Evolutionary conservation across 768 basidiomycete species (phyloP).

Genomic region (Trametes punicea): DNA sequence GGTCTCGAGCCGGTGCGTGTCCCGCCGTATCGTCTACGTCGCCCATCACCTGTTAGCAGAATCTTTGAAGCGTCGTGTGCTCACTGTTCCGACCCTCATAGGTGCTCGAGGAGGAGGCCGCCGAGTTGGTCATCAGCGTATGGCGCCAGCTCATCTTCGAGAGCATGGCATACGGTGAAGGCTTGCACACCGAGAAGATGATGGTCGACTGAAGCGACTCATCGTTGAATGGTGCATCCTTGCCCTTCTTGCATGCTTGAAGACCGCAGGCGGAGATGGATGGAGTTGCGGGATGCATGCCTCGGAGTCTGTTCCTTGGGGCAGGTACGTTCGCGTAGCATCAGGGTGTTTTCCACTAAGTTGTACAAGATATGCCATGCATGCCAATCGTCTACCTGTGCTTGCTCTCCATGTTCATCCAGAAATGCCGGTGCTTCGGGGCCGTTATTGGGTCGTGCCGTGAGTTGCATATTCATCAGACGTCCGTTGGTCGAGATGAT

Average conservation of each 20-base stretch:
- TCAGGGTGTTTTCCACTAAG: slow-evolving; percentile 25
- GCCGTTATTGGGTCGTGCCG: slow-evolving; percentile 4
- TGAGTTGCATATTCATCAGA: slow-evolving; percentile 23
- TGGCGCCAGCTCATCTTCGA: slow-evolving; percentile 96
- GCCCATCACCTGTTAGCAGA: neutral
- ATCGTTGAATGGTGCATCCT: neutral
- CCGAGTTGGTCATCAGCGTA: slow-evolving; percentile 68
- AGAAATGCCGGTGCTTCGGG: too few species aligned
- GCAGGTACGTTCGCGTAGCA: slow-evolving; percentile 32
- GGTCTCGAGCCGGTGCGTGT: slow-evolving; percentile 84
- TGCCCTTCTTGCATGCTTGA: neutral
- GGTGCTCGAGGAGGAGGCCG: slow-evolving; percentile 93
- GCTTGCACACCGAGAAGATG: slow-evolving; percentile 82
- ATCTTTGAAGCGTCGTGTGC: neutral
- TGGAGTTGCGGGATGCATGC: neutral
- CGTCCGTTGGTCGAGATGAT: slow-evolving; percentile 13
- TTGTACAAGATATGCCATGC: slow-evolving; percentile 25
- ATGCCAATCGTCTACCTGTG: slow-evolving; percentile 18
- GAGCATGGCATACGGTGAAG: slow-evolving; percentile 90
- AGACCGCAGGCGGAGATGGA: neutral
- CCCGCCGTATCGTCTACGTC: neutral
- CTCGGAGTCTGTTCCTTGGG: slow-evolving; percentile 17
- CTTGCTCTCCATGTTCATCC: slow-evolving; percentile 2
- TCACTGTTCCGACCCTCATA: slow-evolving; percentile 30
- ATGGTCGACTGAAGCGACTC: slow-evolving; percentile 60